Evolutionary conservation across 2,329 filamentous ascomycete genomes (phyloP), one percentile per base, ranked within the genome.

Genomic region (Aspergillaceae sp.): DNA sequence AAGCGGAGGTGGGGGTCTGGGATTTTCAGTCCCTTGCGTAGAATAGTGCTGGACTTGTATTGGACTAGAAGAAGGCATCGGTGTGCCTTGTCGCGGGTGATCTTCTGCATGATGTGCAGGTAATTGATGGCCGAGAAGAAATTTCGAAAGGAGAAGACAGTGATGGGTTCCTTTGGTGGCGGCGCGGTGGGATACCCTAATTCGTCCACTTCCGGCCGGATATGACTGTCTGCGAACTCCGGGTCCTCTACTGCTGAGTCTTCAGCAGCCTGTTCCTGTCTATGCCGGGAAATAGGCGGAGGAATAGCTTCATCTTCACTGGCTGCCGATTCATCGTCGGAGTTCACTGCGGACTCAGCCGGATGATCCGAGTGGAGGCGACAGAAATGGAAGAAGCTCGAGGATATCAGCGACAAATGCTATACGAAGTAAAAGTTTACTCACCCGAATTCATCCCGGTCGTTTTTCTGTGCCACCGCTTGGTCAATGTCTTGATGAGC

Each of bases 121-220:
- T 94, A 91, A 69, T 95, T 97, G 73, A 96, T 96, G 40, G 86
- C 80, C 1, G 88, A 86, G 74, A 94, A 95, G 73, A 97, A 94
- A 65, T 94, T 94, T 57, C 92, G 87, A 68, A 87, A 88, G 8
- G 87, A 94, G 71, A 90, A 97, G 59, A 83, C 82, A 1, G 87
- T 95, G 52, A 97, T 90, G 29, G 88, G 88, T 40, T 68, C 64
- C 43, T 65, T 68, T 0, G 88, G 87, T 5, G 85, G 73, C 2
- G 84, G 78, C 78, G 46, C 84, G 0, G 67, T 78, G 0, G 88
- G 87, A 58, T 87, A 88, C 43, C 90, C 90, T 10, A 95, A 76
- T 64, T 96, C 91, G 65, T 96, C 90, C 35, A 95, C 86, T 56
- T 81, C 77, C 2, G 75, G 74, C 2, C 70, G 70, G 35, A 70